Percentiles rank a stretch among this genome's conserved stretches.
Evolutionary conservation across 805 yeast species (phyloP).

Genomic region (Monosporozyma unispora): DNA sequence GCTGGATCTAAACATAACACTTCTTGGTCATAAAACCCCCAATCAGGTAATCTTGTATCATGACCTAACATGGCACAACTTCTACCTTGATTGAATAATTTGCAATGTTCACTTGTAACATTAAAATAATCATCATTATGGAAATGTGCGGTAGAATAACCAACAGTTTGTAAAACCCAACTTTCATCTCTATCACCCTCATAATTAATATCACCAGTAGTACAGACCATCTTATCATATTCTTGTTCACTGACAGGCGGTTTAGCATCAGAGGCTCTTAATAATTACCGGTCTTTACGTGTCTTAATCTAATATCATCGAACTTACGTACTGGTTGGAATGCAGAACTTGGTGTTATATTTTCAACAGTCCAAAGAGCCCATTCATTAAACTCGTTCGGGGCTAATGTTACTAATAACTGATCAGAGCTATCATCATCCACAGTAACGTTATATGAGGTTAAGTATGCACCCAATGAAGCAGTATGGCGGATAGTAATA

Average conservation of each 20-base stretch:
- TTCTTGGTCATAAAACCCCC: slow-evolving; percentile 80
- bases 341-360: slow-evolving; percentile 11
- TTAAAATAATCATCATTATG: slow-evolving; percentile 41
- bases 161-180: slow-evolving; percentile 51
- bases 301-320: slow-evolving; percentile 57
- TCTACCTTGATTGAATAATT: slow-evolving; percentile 55
- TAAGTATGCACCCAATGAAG: slow-evolving; percentile 65
- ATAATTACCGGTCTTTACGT: slow-evolving; percentile 53
- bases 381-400: slow-evolving; percentile 47
- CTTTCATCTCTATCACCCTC: slow-evolving; percentile 61
- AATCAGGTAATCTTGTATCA: slow-evolving; percentile 60
- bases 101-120: slow-evolving; percentile 46
- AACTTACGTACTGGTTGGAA: slow-evolving; percentile 41
- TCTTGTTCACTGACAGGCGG: slow-evolving; percentile 92
- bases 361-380: slow-evolving; percentile 69
- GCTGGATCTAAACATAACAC: slow-evolving; percentile 79
- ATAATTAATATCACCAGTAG: slow-evolving; percentile 54
- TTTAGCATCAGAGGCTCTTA: slow-evolving; percentile 57
- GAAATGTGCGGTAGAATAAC: slow-evolving; percentile 11
- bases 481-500: slow-evolving; percentile 60
- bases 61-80: slow-evolving; percentile 72
- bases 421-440: slow-evolving; percentile 59
- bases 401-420: slow-evolving; percentile 62
- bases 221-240: slow-evolving; percentile 74
- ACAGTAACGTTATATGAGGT: slow-evolving; percentile 67